Conservation (phyloP, 495 filamentous ascomycete genomes). For the Tuber umbilicatum region DNA sequence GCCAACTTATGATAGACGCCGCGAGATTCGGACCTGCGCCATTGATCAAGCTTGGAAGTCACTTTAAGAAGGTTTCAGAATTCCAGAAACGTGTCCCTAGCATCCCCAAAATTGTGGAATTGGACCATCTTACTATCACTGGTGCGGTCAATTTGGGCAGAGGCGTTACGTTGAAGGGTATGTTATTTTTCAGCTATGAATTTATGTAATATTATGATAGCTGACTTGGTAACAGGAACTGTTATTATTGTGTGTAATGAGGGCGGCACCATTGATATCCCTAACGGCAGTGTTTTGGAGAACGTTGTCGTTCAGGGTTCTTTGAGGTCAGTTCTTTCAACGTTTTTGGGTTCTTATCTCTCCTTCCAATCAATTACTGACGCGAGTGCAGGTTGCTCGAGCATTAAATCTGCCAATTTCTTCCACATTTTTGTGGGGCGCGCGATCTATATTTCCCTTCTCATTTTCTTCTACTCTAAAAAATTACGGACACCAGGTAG, state of each 20-base stretch:
- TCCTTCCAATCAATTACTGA: conserved; percentile 12
- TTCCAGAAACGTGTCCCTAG: conserved; percentile 96
- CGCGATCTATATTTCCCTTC: conserved; percentile 15
- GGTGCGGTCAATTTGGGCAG: conserved; percentile 93
- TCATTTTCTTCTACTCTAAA: conserved; percentile 23
- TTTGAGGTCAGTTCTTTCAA: conserved; percentile 56
- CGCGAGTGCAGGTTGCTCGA: conserved; percentile 30
- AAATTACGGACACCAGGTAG: background rate
- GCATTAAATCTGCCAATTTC: conserved; percentile 22
- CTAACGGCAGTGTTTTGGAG: conserved; percentile 90
- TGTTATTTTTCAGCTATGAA: conserved; percentile 8
- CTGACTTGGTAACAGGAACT: conserved; percentile 47
- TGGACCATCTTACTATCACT: conserved; percentile 96
- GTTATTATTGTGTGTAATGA: conserved; percentile 99
- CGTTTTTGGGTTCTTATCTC: background rate
- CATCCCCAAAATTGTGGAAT: conserved; percentile 96
- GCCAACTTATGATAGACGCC: conserved; percentile 91
- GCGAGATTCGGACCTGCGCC: conserved; percentile 96
- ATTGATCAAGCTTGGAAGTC: conserved; percentile 94
- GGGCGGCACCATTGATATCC: conserved; percentile 95
- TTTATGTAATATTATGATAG: conserved; percentile 15
- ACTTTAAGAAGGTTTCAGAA: conserved; percentile 99
- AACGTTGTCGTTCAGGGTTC: conserved; percentile 99
- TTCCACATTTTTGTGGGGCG: background rate
- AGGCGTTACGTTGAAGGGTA: conserved; percentile 87